Base-by-base conservation (phyloP, 176 grass and related monocot genomes). In the Triticum urartu region DNA sequence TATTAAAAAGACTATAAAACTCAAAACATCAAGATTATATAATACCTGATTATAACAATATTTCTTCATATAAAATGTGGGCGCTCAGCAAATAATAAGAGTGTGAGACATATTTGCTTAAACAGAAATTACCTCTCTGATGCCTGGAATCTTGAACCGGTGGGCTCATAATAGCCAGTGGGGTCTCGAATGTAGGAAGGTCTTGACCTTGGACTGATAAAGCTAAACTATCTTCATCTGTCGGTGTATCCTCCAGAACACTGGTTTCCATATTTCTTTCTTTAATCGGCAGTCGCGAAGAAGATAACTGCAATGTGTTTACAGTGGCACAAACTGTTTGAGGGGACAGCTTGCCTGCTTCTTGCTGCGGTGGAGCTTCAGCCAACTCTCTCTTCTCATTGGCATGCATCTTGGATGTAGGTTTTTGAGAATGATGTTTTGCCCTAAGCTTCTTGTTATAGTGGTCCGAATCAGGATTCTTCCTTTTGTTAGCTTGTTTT, bases 381-480 rank as follows among this genome's bases (percentile, higher is more conserved):
- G 69, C 21, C 11, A 43, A 52, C 13, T 20, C 12, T 76, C 42
- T 47, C 72, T 76, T 59, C 18, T 22, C 50, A 78, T 68, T 83
- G 63, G 14, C 75, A 79, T 50, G 38, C 21, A 79, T 52, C 69
- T 62, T 36, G 39, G 75, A 64, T 33, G 61, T 73, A 79, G 81
- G 9, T 10, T 38, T 84, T 72, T 64, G 26, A 30, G 13, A 18
- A 11, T 20, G 11, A 5, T 83, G 63, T 65, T 83, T 83, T 33
- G n/a, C 26, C 60, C 84, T 91, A 45, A 80, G 59, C 80, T 87
- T 91, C 75, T 87, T 91, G 35, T 45, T 87, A 80, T 3, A 28
- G 7, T 80, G 43, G 25, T 80, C 67, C 32, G 58, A 42, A 87
- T 80, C 47, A 72, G 73, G 21, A 87, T 84, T 68, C 48, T 85